Evolutionary conservation across 352 stramenopile species (phyloP).

Genomic region (Phytopythium mirpurense): DNA sequence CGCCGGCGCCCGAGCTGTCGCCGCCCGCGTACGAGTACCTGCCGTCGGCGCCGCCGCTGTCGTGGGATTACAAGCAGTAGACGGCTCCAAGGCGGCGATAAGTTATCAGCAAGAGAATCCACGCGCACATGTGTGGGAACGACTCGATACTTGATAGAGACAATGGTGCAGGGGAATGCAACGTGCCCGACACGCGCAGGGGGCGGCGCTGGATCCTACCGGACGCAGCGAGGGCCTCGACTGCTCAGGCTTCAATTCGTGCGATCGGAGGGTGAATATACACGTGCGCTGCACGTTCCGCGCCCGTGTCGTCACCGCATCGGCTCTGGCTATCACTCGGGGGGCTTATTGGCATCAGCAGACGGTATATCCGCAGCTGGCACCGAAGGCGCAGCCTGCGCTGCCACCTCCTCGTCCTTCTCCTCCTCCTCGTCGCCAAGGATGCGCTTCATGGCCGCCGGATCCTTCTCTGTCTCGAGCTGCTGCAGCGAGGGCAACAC

Average conservation of each 20-base stretch:
- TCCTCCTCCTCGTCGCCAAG: constrained; percentile 59
- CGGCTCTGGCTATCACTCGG: not conserved
- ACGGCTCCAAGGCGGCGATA: too few relatives aligned
- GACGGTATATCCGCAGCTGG: not conserved
- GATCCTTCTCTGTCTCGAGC: constrained; percentile 33
- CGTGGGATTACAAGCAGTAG: constrained; percentile 5
- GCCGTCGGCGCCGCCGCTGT: constrained; percentile 55
- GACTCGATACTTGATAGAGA: too few relatives aligned
- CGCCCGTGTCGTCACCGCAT: not conserved
- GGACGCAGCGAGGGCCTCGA: not conserved
- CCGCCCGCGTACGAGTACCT: constrained; percentile 57
- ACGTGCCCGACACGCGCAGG: not conserved
- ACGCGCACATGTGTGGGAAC: not conserved
- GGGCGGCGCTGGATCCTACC: not conserved
- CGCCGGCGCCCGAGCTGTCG: constrained; percentile 19
- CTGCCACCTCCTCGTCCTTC: constrained; percentile 32
- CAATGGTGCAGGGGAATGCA: constrained; percentile 1
- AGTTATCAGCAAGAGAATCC: constrained; percentile 4
- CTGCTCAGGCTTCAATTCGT: not conserved
- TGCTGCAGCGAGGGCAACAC: constrained; percentile 24
- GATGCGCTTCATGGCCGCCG: constrained; percentile 40
- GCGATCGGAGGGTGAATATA: not conserved
- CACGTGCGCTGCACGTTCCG: not conserved
- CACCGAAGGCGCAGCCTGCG: not conserved
- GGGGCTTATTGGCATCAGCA: not conserved